A percentile compares a stretch with the other conserved stretches of the same genome.
phyloP scores from a whole-genome alignment of 2,329 filamentous ascomycete genomes.

The Aspergillus novofumigatus region DNA sequence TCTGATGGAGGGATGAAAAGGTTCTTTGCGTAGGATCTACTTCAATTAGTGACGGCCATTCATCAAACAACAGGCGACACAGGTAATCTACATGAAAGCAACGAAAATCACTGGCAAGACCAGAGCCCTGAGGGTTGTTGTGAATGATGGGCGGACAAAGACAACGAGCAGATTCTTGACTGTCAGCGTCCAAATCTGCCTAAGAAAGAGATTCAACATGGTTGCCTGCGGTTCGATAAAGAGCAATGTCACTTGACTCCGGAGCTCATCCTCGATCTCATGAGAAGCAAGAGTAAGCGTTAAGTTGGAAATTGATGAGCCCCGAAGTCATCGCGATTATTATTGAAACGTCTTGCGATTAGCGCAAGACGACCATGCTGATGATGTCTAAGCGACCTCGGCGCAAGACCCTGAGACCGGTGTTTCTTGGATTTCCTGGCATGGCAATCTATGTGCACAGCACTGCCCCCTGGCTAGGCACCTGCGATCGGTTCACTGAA shows the following conservation, averaged over 20 bases:
- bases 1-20: constrained; percentile 74
- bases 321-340: background rate
- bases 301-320: background rate
- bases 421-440: background rate
- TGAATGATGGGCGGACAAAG: constrained; percentile 50
- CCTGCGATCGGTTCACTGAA: background rate
- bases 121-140: constrained; percentile 53
- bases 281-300: background rate
- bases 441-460: background rate
- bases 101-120: constrained; percentile 53
- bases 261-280: background rate
- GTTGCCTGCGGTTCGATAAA: background rate
- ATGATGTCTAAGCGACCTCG: background rate
- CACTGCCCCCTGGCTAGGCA: background rate
- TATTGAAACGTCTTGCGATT: background rate
- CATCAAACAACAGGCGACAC: background rate
- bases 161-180: constrained; percentile 56
- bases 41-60: background rate
- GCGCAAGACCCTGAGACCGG: background rate
- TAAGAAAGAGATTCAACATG: constrained; percentile 35
- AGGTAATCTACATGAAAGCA: constrained; percentile 35
- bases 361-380: background rate
- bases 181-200: constrained; percentile 54
- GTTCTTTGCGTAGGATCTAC: constrained; percentile 66
- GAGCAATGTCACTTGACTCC: background rate